Evolutionary conservation across 306 rosid genomes (phyloP).

Genomic region (Hippophae gyantsensis): DNA sequence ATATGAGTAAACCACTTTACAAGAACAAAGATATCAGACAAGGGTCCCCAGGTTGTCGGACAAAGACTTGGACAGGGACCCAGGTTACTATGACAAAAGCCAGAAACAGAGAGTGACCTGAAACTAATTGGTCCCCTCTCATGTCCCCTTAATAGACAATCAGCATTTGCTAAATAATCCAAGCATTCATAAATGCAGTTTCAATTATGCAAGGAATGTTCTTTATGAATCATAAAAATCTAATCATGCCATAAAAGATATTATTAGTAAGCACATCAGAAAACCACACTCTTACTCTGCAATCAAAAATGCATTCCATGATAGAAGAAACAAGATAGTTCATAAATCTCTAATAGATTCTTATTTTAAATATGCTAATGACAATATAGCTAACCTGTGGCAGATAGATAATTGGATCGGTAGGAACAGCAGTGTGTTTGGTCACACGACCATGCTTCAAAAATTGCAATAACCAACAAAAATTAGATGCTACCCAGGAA

Average conservation of each 20-base stretch:
- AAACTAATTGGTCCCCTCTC: constrained; percentile 67
- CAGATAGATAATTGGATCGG: too few relatives aligned
- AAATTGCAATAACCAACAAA: too few relatives aligned
- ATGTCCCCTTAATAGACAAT: constrained; percentile 49
- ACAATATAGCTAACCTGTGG: too few relatives aligned
- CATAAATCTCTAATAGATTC: too few relatives aligned
- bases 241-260: constrained; percentile 2
- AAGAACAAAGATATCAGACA: constrained; percentile 39
- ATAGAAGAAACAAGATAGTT: too few relatives aligned
- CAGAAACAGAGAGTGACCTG: constrained; percentile 56
- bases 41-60: constrained; percentile 61
- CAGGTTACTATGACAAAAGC: constrained; percentile 50
- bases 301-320: constrained; percentile 20
- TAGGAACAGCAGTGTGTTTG: too few relatives aligned
- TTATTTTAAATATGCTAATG: too few relatives aligned
- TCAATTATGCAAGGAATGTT: constrained; percentile 41
- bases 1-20: constrained; percentile 12
- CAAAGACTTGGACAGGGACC: constrained; percentile 52
- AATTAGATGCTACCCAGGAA: too few relatives aligned
- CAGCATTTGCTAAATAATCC: constrained; percentile 46
- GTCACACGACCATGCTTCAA: too few relatives aligned
- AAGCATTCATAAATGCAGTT: constrained; percentile 49
- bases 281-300: neutral
- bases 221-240: constrained; percentile 20
- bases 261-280: constrained; percentile 14